Percentiles rank a stretch among this genome's conserved stretches.
These are phyloP conservation scores for Microthyrium microscopicum DNA, from an alignment of 2,329 filamentous ascomycete genomes.

Conservation along the genomic window DNA sequence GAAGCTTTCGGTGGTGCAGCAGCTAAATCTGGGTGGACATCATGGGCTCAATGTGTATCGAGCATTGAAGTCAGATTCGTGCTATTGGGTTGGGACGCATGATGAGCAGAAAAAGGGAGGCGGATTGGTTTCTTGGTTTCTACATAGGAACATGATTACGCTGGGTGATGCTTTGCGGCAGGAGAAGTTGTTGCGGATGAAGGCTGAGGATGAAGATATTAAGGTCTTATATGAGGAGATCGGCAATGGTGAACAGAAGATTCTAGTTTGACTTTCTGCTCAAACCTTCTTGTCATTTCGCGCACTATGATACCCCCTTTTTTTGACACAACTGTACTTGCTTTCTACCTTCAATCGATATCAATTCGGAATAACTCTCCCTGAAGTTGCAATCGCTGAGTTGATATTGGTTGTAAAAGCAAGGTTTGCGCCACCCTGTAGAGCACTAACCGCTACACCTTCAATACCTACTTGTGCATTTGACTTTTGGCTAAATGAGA, in stretches of 20 bases:
- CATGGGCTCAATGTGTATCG: conserved; percentile 43
- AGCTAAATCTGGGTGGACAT: conserved; percentile 46
- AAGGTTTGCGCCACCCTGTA: too few species aligned
- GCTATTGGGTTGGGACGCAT: conserved; percentile 53
- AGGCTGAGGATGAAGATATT: conserved; percentile 20
- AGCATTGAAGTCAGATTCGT: conserved; percentile 32
- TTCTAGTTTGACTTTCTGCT: conserved; percentile 24
- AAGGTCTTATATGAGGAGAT: conserved; percentile 29
- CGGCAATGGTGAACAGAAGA: conserved; percentile 37
- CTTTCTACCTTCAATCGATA: not conserved
- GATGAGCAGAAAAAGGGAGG: conserved; percentile 45
- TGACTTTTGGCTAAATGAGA: too few species aligned
- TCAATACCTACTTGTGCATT: too few species aligned
- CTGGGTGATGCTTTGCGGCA: conserved; percentile 30
- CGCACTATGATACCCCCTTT: not conserved
- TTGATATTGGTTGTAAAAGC: not conserved
- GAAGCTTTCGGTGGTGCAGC: conserved; percentile 30
- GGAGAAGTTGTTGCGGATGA: conserved; percentile 29
- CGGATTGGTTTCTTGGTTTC: conserved; percentile 37
- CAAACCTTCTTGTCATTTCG: not conserved
- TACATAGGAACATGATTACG: conserved; percentile 25
- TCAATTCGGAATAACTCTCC: not conserved
- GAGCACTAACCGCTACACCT: too few species aligned
- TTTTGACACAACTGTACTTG: not conserved
- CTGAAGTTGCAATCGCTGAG: not conserved